Evolutionary conservation across 2,329 filamentous ascomycete genomes (phyloP).

Genomic region (Penicillium sumatraense): DNA sequence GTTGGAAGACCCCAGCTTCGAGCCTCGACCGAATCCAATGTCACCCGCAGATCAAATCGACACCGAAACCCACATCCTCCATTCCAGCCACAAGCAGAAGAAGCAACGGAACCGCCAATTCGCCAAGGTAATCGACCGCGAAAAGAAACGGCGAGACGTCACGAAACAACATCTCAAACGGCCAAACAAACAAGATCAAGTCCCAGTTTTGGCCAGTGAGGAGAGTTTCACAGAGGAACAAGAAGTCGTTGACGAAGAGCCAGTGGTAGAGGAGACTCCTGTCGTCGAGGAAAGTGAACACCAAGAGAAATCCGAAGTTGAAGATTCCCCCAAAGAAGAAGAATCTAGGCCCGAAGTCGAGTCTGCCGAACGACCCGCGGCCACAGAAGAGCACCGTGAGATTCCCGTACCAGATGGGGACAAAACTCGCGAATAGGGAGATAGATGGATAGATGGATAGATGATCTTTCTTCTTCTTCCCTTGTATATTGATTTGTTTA

Average conservation of each 20-base stretch:
- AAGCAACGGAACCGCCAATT: background rate
- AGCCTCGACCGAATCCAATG: background rate
- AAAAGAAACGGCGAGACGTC: background rate
- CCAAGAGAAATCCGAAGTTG: background rate
- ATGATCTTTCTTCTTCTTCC: too few relatives aligned
- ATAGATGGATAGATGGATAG: too few relatives aligned
- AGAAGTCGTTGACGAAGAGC: background rate
- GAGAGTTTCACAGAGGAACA: background rate
- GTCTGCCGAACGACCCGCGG: background rate
- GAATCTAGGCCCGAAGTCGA: background rate
- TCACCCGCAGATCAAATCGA: slow-evolving; percentile 13
- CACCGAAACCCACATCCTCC: slow-evolving; percentile 1
- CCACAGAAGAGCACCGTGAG: background rate
- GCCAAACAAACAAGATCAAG: background rate
- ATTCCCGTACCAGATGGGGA: background rate
- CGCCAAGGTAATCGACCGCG: background rate
- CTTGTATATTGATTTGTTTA: slow-evolving; percentile 14
- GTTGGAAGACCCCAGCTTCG: background rate
- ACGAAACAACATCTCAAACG: background rate
- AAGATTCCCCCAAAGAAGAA: background rate
- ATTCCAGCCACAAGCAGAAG: background rate
- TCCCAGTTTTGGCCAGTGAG: background rate
- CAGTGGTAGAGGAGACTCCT: background rate
- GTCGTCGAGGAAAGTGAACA: background rate
- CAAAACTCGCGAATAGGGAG: background rate